Conservation (phyloP, 306 rosid species). For the Myrica gale region DNA sequence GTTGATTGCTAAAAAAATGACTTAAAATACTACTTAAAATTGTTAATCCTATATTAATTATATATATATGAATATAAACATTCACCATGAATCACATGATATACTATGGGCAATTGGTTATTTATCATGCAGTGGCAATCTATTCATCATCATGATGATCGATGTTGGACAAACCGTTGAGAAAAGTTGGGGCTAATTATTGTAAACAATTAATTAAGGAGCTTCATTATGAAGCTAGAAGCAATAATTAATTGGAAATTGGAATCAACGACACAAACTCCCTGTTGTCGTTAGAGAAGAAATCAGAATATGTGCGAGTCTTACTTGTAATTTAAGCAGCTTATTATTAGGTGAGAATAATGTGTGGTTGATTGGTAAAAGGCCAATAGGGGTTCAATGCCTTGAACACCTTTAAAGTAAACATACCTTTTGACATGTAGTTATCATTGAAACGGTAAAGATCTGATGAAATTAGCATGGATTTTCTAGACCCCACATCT, state of each 20-base stretch:
- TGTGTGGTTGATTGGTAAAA: not conserved
- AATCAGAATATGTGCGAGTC: not conserved
- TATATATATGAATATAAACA: too few relatives aligned
- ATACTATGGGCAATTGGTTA: too few relatives aligned
- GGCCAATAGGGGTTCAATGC: conserved; percentile 22
- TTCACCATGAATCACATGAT: too few relatives aligned
- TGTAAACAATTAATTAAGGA: conserved; percentile 5
- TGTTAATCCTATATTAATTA: too few relatives aligned
- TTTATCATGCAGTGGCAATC: too few relatives aligned
- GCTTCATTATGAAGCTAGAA: conserved; percentile 20
- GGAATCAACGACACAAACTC: not conserved
- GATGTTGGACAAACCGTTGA: too few relatives aligned
- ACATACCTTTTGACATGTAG: conserved; percentile 20
- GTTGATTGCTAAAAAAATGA: conserved; percentile 29
- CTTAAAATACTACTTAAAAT: too few relatives aligned
- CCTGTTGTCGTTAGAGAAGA: not conserved
- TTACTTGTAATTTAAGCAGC: not conserved
- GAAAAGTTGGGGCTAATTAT: not conserved
- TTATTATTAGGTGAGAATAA: not conserved
- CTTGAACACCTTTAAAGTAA: conserved; percentile 1
- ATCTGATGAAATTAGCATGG: conserved; percentile 37
- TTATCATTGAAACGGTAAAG: conserved; percentile 33
- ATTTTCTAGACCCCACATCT: conserved; percentile 34
- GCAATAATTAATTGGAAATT: not conserved
- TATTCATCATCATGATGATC: too few relatives aligned